A percentile compares a stretch with the other conserved stretches of the same genome.
Evolutionary conservation across 108 stramenopile genomes (phyloP).

Genomic region (Fragilaria crotonensis): DNA sequence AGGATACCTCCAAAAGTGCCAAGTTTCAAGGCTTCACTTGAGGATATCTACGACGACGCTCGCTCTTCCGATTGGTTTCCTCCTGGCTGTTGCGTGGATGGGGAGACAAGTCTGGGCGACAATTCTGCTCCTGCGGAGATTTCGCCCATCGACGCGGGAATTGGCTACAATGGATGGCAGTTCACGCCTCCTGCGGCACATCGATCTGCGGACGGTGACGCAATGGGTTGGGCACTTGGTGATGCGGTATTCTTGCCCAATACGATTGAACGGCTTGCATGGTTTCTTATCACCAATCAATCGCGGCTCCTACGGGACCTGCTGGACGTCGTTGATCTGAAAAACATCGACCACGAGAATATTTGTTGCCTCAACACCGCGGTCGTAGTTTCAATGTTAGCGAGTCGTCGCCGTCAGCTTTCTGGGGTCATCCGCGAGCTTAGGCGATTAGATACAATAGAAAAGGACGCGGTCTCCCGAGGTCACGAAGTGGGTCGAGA

Average conservation of each 20-base stretch:
- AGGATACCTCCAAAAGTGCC: background rate
- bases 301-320: conserved; percentile 57
- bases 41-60: conserved; percentile 2
- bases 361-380: conserved; percentile 88
- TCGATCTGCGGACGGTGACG: background rate
- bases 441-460: background rate
- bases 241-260: conserved; percentile 28
- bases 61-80: conserved; percentile 42
- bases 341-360: conserved; percentile 84
- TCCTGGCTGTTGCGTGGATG: background rate
- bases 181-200: conserved; percentile 27
- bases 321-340: conserved; percentile 58
- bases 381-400: conserved; percentile 69
- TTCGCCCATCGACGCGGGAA: conserved; percentile 8
- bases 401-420: conserved; percentile 46
- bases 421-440: conserved; percentile 29
- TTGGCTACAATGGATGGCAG: conserved; percentile 40
- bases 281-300: conserved; percentile 53
- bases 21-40: background rate
- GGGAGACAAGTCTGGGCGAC: background rate
- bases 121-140: background rate
- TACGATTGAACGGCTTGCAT: conserved; percentile 43
- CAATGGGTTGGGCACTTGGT: background rate
- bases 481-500: background rate
- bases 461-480: background rate